Evolutionary conservation across 176 grass and related monocot species (phyloP).

Genomic region (Calamus simplicifolius): DNA sequence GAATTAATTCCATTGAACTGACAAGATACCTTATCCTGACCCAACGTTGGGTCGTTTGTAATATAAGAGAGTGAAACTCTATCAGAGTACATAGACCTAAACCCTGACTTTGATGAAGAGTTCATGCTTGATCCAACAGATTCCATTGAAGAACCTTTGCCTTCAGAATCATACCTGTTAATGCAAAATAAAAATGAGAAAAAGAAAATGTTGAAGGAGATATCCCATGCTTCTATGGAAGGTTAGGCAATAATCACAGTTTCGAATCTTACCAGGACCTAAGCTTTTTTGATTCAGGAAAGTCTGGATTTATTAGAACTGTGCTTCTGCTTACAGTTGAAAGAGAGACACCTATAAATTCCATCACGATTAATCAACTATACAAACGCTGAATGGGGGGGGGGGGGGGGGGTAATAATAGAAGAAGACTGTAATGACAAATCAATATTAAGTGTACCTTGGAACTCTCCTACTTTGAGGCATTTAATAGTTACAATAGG

Average conservation of each 20-base stretch:
- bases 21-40: constrained; percentile 65
- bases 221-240: background rate
- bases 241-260: background rate
- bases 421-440: no score
- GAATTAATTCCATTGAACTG: no score
- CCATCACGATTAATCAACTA: background rate
- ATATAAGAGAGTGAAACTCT: constrained; percentile 81
- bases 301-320: constrained; percentile 52
- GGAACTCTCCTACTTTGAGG: constrained; percentile 81
- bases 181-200: background rate
- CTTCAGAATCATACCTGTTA: constrained; percentile 84
- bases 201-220: no score
- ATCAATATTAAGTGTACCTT: constrained; percentile 34
- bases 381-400: no score
- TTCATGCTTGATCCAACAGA: constrained; percentile 58
- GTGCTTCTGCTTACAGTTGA: constrained; percentile 77
- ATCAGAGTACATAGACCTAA: constrained; percentile 76
- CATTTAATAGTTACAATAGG: constrained; percentile 69
- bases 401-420: no score
- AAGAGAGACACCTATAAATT: constrained; percentile 57
- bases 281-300: constrained; percentile 57
- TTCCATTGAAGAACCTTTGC: constrained; percentile 54
- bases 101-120: constrained; percentile 36
- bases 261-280: constrained; percentile 46
- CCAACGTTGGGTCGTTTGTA: constrained; percentile 61